Base-by-base conservation (phyloP, 768 basidiomycete species). In the Pholiota conissans region DNA sequence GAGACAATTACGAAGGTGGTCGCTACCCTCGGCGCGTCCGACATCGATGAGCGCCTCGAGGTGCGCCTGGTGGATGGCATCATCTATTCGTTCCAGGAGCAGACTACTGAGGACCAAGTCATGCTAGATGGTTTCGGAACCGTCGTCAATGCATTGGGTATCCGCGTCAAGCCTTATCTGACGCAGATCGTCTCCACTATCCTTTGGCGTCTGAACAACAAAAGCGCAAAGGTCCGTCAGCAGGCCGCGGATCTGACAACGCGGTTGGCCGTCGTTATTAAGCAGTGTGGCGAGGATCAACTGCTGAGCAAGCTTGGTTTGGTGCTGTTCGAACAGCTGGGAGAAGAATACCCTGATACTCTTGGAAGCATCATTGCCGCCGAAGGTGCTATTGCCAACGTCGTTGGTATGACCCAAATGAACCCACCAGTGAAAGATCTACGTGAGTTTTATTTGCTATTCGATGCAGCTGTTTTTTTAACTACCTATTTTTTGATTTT, bases 341-440 rank as follows among this genome's bases (percentile, higher is more conserved):
- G 97, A 71, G 96, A 98, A 76, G 97, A 99, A 76, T 99, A 98
- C 68, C 97, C 97, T 14, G 97, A 99, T 72, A 98, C 97, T 0
- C 84, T 99, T 30, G 97, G 97, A 70, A 98, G 96, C 78, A 96
- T 99, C 73, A 99, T 98, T 72, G 95, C 96, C 48, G 97, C 97
- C 42, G 93, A 95, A 67, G 96, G 94, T 61, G 97, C 97, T 48
- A 98, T 99, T 67, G 97, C 97, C 63, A 98, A 98, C 66, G 97
- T 98, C 49, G 97, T 99, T 61, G 97, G 97, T 74, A 99, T 98
- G 97, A 97, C 97, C 9, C 94, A 98, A 72, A 99, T 99, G 97
- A 98, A 97, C 71, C 97, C 97, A 13, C 97, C 97, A 0, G 95
- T 99, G 26, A 99, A 99, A 73, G 97, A 99, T 82, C 86, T 99